Conservation (phyloP, 148 eudicot species). For the Rhododendron vialii region DNA sequence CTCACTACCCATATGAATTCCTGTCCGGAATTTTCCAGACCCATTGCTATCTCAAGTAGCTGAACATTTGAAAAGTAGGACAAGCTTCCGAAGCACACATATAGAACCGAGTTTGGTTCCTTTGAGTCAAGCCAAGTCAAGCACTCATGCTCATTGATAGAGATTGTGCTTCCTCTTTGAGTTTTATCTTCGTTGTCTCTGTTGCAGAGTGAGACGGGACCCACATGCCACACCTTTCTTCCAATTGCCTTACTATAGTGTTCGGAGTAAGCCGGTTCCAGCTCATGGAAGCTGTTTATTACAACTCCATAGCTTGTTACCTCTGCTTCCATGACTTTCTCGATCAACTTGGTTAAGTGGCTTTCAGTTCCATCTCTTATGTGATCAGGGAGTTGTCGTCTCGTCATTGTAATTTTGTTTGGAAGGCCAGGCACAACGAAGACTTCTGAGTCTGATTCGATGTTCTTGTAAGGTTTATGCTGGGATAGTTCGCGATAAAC, state of each 20-base stretch:
- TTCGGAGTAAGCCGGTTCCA: slow-evolving; percentile 21
- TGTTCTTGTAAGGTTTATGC: neutral
- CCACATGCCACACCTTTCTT: slow-evolving; percentile 10
- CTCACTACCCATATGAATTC: slow-evolving; percentile 30
- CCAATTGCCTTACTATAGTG: slow-evolving; percentile 4
- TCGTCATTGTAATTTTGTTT: slow-evolving; percentile 8
- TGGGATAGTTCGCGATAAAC: neutral
- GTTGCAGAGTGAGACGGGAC: slow-evolving; percentile 18
- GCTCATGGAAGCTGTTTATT: slow-evolving; percentile 19
- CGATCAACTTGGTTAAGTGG: neutral
- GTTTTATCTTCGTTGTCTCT: slow-evolving; percentile 17
- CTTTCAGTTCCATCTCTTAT: neutral
- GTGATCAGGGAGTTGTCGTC: neutral
- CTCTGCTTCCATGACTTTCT: slow-evolving; percentile 1
- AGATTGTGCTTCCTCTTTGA: neutral
- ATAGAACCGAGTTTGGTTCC: slow-evolving; percentile 22
- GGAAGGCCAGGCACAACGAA: slow-evolving; percentile 14
- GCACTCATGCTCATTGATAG: slow-evolving; percentile 9
- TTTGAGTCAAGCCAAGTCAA: slow-evolving; percentile 18
- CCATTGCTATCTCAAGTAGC: slow-evolving; percentile 21
- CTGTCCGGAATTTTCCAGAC: slow-evolving; percentile 19
- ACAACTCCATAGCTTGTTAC: slow-evolving; percentile 2
- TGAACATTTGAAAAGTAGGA: slow-evolving; percentile 9
- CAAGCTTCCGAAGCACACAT: slow-evolving; percentile 20
- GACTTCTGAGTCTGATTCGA: slow-evolving; percentile 1